These are phyloP conservation scores for Athelia sp. DNA, from an alignment of 1,284 basidiomycete species.

Conservation along the genomic window DNA sequence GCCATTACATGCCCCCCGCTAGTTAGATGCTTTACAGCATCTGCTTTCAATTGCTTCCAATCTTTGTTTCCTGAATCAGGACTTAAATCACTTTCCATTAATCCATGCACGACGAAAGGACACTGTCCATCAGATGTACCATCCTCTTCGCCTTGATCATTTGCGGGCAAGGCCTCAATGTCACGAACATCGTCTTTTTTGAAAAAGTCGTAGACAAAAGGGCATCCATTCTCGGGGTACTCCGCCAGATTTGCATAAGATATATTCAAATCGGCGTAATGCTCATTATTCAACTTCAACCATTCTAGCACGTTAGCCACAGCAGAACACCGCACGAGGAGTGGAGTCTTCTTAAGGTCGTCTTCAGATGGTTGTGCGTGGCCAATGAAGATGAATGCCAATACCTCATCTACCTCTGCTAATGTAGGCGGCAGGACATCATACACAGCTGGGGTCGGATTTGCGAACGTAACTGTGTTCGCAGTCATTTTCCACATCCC, in stretches of 20 bases:
- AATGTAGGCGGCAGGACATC: constrained; percentile 4
- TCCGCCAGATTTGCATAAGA: constrained; percentile 15
- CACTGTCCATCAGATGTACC: constrained; percentile 11
- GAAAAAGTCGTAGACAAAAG: constrained; percentile 16
- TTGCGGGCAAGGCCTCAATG: constrained; percentile 12
- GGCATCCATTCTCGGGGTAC: constrained; percentile 15
- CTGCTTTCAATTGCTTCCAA: constrained; percentile 6
- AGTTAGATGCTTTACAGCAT: constrained; percentile 16
- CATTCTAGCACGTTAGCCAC: constrained; percentile 20
- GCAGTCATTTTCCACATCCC: constrained; percentile 6
- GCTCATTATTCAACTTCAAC: constrained; percentile 24
- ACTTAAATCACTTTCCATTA: constrained; percentile 10
- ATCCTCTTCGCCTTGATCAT: constrained; percentile 7
- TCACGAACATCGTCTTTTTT: constrained; percentile 1
- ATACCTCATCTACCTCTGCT: constrained; percentile 8
- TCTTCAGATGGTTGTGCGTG: background rate
- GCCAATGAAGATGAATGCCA: constrained; percentile 5
- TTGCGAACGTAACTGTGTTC: constrained; percentile 5
- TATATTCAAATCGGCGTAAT: constrained; percentile 20
- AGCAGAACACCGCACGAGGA: constrained; percentile 17
- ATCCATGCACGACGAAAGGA: constrained; percentile 15
- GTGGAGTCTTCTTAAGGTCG: no score
- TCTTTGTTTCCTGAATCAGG: background rate
- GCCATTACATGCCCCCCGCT: constrained; percentile 10
- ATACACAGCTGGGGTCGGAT: constrained; percentile 9